phyloP scores from a whole-genome alignment of 2,329 filamentous ascomycete species.

The Grosmannia penicillata region DNA sequence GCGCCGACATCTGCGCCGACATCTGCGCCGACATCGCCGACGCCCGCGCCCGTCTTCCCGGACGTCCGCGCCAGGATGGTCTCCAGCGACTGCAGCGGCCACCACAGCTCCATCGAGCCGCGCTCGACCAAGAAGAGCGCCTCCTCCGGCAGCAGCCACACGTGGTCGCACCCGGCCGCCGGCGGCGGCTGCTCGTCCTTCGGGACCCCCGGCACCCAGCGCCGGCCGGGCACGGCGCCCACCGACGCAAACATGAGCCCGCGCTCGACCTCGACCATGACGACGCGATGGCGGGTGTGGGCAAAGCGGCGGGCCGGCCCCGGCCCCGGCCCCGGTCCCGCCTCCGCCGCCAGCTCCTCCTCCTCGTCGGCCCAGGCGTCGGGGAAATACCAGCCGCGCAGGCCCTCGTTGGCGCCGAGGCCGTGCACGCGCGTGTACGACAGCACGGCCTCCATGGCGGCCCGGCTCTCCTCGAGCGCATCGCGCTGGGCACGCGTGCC shows the following conservation, averaged over 20 bases:
- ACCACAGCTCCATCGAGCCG: slow-evolving; percentile 76
- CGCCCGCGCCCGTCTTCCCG: not conserved
- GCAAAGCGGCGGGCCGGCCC: slow-evolving; percentile 10
- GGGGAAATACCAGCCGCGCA: slow-evolving; percentile 62
- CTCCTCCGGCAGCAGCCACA: slow-evolving; percentile 87
- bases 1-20: slow-evolving; percentile 1
- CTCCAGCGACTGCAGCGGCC: slow-evolving; percentile 46
- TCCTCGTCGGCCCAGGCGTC: slow-evolving; percentile 30
- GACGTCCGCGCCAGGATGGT: slow-evolving; percentile 22
- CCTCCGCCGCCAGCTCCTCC: slow-evolving; percentile 10
- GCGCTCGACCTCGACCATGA: slow-evolving; percentile 56
- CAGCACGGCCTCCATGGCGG: slow-evolving; percentile 80
- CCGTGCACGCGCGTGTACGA: slow-evolving; percentile 61
- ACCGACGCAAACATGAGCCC: slow-evolving; percentile 53
- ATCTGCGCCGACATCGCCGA: slow-evolving; percentile 3
- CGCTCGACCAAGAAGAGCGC: slow-evolving; percentile 79
- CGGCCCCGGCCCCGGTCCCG: slow-evolving; percentile 1
- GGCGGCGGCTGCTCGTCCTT: slow-evolving; percentile 25
- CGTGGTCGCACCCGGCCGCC: slow-evolving; percentile 36
- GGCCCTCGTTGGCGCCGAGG: slow-evolving; percentile 6
- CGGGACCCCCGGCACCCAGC: slow-evolving; percentile 29
- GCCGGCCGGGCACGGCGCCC: slow-evolving; percentile 37
- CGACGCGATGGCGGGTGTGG: slow-evolving; percentile 33
- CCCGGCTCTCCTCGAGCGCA: slow-evolving; percentile 64
- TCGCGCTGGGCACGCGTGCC: slow-evolving; percentile 69